Evolutionary conservation across 2,329 filamentous ascomycete genomes (phyloP).

Genomic region (Diaporthe longicolla): DNA sequence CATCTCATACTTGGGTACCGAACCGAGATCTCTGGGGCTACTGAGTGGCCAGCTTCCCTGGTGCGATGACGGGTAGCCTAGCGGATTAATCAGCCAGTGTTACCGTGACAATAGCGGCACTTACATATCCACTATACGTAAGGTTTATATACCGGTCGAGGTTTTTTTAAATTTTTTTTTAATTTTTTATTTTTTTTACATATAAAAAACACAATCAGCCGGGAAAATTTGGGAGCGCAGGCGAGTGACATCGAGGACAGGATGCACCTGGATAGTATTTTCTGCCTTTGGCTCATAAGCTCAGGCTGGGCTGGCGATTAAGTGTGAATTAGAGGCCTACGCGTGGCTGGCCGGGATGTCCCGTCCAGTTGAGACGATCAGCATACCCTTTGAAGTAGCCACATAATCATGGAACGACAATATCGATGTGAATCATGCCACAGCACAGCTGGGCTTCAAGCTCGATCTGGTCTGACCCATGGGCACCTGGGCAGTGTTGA

Average conservation of each 20-base stretch:
- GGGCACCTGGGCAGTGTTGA: background rate
- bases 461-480: background rate
- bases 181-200: too few species aligned
- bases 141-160: background rate
- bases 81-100: background rate
- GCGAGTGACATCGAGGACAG: background rate
- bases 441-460: background rate
- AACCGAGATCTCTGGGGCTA: background rate
- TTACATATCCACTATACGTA: background rate
- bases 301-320: background rate
- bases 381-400: background rate
- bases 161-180: too few species aligned
- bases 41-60: background rate
- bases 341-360: conserved; percentile 17
- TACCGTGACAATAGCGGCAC: background rate
- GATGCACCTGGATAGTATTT: background rate
- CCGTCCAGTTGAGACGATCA: background rate
- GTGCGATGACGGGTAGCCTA: background rate
- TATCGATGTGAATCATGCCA: background rate
- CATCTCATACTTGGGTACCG: conserved; percentile 5
- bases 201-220: too few species aligned
- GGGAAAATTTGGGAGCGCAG: background rate
- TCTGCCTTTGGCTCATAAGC: background rate
- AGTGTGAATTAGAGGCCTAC: background rate
- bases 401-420: too few species aligned